Evolutionary conservation across 2,329 filamentous ascomycete genomes (phyloP), one percentile per base, ranked within the genome.

Genomic region (Emergomyces orientalis): DNA sequence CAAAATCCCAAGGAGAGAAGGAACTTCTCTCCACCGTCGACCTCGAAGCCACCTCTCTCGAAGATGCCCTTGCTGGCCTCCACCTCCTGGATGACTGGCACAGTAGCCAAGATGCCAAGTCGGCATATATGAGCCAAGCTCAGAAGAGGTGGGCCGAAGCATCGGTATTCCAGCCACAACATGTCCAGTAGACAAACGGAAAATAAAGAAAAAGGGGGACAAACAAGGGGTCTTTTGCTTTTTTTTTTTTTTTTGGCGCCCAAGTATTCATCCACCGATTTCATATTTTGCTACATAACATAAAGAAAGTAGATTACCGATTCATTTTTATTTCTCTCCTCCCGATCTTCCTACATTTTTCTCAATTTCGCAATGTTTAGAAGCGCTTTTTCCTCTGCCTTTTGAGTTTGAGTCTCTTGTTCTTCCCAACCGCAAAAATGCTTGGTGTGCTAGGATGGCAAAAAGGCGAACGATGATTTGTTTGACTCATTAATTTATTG

Each of bases 21-120:
- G 83, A 86, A 45, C 75, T 91, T n/a, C 70, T 80, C n/a, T 79
- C 78, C n/a, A 78, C 84, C 11, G 74, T 90, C 14, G 79, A 83
- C 32, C 70, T 83, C 7, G 73, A 81, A 4, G 75, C 70, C 14
- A 76, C 82, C 49, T 81, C 80, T 7, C 75, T 86, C 32, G 79
- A 82, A 51, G 82, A 88, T 64, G 87, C 85, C 1, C 69, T 80
- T 11, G 78, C 78, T 56, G 83, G 84, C 2, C 73, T 88, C 39
- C 74, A 78, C 14, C 64, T 84, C 39, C 68, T 86, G 34, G 73
- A 75, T 51, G 75, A 80, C 64, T 82, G 83, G 80, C 78, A 78
- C 63, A 82, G 82, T 64, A 74, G 77, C 60, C 70, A 72, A 52
- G 74, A 79, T 37, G 75, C 78, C 27, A 80, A 81, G 69, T 75